Evolutionary conservation across 805 yeast genomes (phyloP), one percentile per base, ranked within the genome.

Genomic region (Lipomyces kockii): DNA sequence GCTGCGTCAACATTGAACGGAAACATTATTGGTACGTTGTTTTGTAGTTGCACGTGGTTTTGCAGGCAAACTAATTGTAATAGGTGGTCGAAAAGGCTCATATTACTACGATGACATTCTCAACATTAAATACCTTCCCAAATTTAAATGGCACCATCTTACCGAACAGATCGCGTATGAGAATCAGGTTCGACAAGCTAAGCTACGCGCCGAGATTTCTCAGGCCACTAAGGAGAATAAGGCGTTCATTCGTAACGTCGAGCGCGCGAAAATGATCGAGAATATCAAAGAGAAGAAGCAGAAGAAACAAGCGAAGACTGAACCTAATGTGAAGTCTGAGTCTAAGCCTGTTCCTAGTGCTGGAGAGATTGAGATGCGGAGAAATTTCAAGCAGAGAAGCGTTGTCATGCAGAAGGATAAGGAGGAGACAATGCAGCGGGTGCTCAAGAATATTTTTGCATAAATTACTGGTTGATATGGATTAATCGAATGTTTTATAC

Each of bases 71-170:
- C 58, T 55, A 61, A 60, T 43, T 27, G 14, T 14, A 55, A n/a
- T 46, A 65, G 69, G 98, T 34, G 99, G 98, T 52, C 92, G 89
- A 75, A 95, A 95, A 79, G 89, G 95, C 2, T 86, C 89, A 9
- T 94, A 90, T 75, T 95, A 93, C 79, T 89, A 95, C 75, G 99
- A 95, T 78, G 99, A 95, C 80, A 88, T 95, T 32, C 83, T 96
- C 81, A 95, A 92, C 77, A 87, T 94, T 67, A 94, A 91, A 78
- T 95, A 95, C 74, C 81, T 95, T 68, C 88, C 91, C 9, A 92
- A 94, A 1, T 95, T 94, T 84, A 95, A 95, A 76, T 95, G 99
- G 99, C 84, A 89, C 64, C 97, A 95, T 75, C 82, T 95, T 76
- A 93, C 98, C 2, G 96, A 90, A 76, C 97, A 94, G 76, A 90